phyloP scores from a whole-genome alignment of 2,329 filamentous ascomycete genomes.

The Clathrospora elynae region DNA sequence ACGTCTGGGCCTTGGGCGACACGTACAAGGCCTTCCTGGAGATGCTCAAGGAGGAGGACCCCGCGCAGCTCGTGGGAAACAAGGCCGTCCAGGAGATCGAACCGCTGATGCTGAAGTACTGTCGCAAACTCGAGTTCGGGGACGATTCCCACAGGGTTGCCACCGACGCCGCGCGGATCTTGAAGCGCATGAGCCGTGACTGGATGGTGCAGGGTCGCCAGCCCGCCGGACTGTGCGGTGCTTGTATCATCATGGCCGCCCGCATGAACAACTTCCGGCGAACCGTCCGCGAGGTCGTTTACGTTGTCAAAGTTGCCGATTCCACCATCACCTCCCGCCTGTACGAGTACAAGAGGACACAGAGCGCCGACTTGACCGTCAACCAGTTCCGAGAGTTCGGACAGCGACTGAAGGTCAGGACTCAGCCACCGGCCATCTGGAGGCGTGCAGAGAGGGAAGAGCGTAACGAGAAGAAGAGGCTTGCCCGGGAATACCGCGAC shows the following conservation, averaged over 20 bases:
- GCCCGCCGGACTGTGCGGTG: constrained; percentile 91
- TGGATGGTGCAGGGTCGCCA: constrained; percentile 97
- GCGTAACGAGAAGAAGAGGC: constrained; percentile 40
- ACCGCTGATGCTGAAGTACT: constrained; percentile 89
- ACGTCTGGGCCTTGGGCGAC: constrained; percentile 89
- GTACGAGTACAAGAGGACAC: constrained; percentile 87
- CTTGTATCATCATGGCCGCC: constrained; percentile 90
- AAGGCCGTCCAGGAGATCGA: constrained; percentile 75
- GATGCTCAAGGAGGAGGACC: constrained; percentile 67
- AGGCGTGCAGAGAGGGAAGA: constrained; percentile 61
- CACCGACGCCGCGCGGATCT: constrained; percentile 82
- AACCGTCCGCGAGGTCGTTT: constrained; percentile 93
- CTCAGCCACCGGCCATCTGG: constrained; percentile 77
- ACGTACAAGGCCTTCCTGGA: constrained; percentile 84
- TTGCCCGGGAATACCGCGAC: constrained; percentile 16
- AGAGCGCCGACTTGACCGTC: constrained; percentile 82
- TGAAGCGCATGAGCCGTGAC: constrained; percentile 91
- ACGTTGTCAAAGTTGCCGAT: constrained; percentile 95
- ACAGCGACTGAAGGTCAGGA: constrained; percentile 67
- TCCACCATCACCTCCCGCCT: constrained; percentile 89
- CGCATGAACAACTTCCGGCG: constrained; percentile 98
- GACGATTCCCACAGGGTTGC: constrained; percentile 81
- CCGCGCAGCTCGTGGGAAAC: constrained; percentile 30
- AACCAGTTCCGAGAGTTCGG: constrained; percentile 79
- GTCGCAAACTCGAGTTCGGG: constrained; percentile 88